A percentile compares a stretch with the other conserved stretches of the same genome.
Conservation (phyloP, 306 rosid genomes). For the Castanea mollissima region DNA sequence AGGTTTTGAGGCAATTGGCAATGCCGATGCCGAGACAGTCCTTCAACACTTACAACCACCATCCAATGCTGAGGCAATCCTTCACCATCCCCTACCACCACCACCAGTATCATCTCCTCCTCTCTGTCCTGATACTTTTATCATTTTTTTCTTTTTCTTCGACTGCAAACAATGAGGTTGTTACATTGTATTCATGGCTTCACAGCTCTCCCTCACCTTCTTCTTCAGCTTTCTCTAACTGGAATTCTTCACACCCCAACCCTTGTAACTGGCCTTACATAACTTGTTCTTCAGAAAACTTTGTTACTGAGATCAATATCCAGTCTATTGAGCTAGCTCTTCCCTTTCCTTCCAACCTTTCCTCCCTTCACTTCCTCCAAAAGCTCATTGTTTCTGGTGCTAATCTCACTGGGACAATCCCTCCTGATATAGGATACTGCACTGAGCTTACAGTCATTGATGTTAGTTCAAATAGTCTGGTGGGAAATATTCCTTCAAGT, state of each 20-base stretch:
- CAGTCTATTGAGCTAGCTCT: slow-evolving; percentile 52
- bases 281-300: slow-evolving; percentile 54
- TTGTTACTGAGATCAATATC: slow-evolving; percentile 60
- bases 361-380: slow-evolving; percentile 56
- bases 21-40: slow-evolving; percentile 61
- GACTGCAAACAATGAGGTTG: slow-evolving; percentile 46
- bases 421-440: slow-evolving; percentile 56
- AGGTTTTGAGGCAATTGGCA: slow-evolving; percentile 73
- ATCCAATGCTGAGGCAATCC: slow-evolving; percentile 56
- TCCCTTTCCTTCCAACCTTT: slow-evolving; percentile 63
- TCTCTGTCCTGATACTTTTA: slow-evolving; percentile 10
- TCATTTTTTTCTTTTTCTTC: slow-evolving; percentile 20
- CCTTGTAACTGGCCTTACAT: slow-evolving; percentile 76
- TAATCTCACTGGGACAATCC: slow-evolving; percentile 62
- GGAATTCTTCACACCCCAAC: slow-evolving; percentile 55
- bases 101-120: slow-evolving; percentile 20
- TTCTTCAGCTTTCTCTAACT: slow-evolving; percentile 40
- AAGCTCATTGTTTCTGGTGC: slow-evolving; percentile 60
- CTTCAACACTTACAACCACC: slow-evolving; percentile 51
- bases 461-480: slow-evolving; percentile 66
- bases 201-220: slow-evolving; percentile 29
- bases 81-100: slow-evolving; percentile 31
- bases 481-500: slow-evolving; percentile 54
- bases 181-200: slow-evolving; percentile 62
- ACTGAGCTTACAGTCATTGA: slow-evolving; percentile 48